Evolutionary conservation across 257 asterid genomes (phyloP).

Genomic region (Nicotiana otophora): DNA sequence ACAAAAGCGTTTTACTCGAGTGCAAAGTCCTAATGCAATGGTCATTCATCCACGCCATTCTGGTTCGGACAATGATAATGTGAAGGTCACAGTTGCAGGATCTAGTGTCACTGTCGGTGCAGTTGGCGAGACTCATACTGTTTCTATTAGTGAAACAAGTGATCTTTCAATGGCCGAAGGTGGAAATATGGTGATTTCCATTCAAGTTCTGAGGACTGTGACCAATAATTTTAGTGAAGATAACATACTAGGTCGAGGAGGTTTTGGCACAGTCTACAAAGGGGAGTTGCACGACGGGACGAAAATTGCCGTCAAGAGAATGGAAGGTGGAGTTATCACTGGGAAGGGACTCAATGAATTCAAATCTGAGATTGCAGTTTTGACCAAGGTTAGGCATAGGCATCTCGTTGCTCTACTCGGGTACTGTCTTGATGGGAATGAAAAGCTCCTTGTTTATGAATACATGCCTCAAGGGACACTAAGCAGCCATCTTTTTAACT

Average conservation of each 20-base stretch:
- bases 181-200: constrained; percentile 84
- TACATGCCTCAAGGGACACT: constrained; percentile 95
- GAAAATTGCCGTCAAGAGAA: constrained; percentile 87
- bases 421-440: constrained; percentile 86
- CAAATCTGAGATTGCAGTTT: constrained; percentile 83
- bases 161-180: constrained; percentile 85
- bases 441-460: constrained; percentile 78
- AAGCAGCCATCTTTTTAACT: constrained; percentile 69
- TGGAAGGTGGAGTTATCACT: constrained; percentile 72
- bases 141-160: constrained; percentile 41
- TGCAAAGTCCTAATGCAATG: constrained; percentile 74
- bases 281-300: constrained; percentile 92
- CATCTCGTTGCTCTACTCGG: constrained; percentile 94
- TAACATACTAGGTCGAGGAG: constrained; percentile 79
- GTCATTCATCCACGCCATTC: constrained; percentile 82
- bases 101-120: constrained; percentile 66
- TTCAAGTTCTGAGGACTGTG: constrained; percentile 78
- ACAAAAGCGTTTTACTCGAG: constrained; percentile 60
- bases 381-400: constrained; percentile 84
- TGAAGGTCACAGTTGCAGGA: constrained; percentile 88
- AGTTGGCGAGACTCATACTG: constrained; percentile 46
- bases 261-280: constrained; percentile 86
- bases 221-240: constrained; percentile 63
- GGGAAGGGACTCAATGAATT: constrained; percentile 82
- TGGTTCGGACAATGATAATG: constrained; percentile 67